These are phyloP conservation scores for Coniochaeta pulveracea DNA, from an alignment of 2,329 filamentous ascomycete genomes.

Conservation along the genomic window DNA sequence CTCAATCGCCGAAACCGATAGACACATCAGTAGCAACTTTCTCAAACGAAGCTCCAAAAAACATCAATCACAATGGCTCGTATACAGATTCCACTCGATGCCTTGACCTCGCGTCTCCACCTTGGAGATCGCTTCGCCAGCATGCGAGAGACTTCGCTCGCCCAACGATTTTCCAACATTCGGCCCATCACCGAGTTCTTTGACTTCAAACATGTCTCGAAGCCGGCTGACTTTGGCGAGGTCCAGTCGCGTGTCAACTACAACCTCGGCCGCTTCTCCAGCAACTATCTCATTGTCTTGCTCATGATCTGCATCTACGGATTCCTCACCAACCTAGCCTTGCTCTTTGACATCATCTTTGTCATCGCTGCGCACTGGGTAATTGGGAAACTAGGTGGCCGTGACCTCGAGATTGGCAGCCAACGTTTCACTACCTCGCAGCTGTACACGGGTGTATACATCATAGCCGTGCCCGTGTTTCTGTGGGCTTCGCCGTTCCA, in stretches of 20 bases:
- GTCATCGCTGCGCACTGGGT: constrained; percentile 79
- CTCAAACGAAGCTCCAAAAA: too few species aligned
- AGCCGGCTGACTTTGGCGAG: constrained; percentile 71
- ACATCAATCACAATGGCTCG: constrained; percentile 52
- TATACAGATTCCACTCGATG: constrained; percentile 87
- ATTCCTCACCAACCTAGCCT: constrained; percentile 71
- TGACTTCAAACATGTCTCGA: constrained; percentile 90
- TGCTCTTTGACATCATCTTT: constrained; percentile 88
- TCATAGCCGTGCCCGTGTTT: constrained; percentile 74
- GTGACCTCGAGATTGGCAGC: constrained; percentile 76
- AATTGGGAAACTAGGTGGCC: constrained; percentile 81
- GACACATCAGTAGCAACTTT: too few species aligned
- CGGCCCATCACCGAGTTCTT: constrained; percentile 87
- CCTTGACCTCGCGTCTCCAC: constrained; percentile 83
- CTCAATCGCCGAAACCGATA: too few species aligned
- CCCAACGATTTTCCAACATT: constrained; percentile 81
- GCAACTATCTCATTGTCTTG: constrained; percentile 94
- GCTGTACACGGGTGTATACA: constrained; percentile 80
- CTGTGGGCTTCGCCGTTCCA: constrained; percentile 75
- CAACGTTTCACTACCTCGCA: constrained; percentile 81
- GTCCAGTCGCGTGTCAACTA: constrained; percentile 38
- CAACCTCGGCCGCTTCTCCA: constrained; percentile 94
- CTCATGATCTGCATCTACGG: constrained; percentile 94
- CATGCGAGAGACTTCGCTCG: constrained; percentile 68
- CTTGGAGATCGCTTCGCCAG: constrained; percentile 74